Percentiles rank a stretch among this genome's conserved stretches.
phyloP scores from a whole-genome alignment of 1,284 basidiomycete species.

The Takashimella koratensis region DNA sequence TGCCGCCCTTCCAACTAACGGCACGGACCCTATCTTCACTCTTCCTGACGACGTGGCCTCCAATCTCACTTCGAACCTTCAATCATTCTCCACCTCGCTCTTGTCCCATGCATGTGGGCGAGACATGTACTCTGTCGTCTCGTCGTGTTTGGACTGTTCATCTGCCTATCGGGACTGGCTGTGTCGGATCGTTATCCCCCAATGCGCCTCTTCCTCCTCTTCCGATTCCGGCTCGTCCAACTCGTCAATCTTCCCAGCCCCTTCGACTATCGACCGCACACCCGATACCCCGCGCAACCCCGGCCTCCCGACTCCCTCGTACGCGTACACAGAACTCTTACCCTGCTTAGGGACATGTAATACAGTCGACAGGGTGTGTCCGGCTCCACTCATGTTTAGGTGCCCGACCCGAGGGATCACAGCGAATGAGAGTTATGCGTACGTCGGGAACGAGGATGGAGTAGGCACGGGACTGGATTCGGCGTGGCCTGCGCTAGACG shows the following conservation, averaged over 20 bases:
- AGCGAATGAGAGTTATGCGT: slow-evolving; percentile 65
- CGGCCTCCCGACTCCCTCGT: slow-evolving; percentile 22
- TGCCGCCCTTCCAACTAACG: slow-evolving; percentile 56
- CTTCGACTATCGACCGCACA: slow-evolving; percentile 50
- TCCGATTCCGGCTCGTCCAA: background rate
- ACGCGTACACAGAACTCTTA: slow-evolving; percentile 59
- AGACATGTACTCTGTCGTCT: slow-evolving; percentile 72
- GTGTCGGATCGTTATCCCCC: slow-evolving; percentile 66
- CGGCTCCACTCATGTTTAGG: slow-evolving; percentile 64
- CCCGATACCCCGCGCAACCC: slow-evolving; percentile 46
- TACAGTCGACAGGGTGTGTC: slow-evolving; percentile 69
- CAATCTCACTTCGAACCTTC: slow-evolving; percentile 59
- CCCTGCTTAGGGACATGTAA: slow-evolving; percentile 77
- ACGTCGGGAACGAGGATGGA: slow-evolving; percentile 60
- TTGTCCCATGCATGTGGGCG: slow-evolving; percentile 71
- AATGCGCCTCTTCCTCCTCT: slow-evolving; percentile 53
- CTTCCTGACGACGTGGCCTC: slow-evolving; percentile 56
- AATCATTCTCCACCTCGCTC: slow-evolving; percentile 70
- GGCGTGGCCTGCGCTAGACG: slow-evolving; percentile 58
- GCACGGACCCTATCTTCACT: slow-evolving; percentile 55
- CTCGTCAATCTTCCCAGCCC: slow-evolving; percentile 8
- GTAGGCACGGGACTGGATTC: slow-evolving; percentile 49
- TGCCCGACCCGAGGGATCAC: slow-evolving; percentile 66
- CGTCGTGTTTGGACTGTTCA: slow-evolving; percentile 72
- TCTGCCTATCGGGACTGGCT: slow-evolving; percentile 72